A percentile compares a stretch with the other conserved stretches of the same genome.
Evolutionary conservation across 2,329 filamentous ascomycete genomes (phyloP).

Genomic region (Pseudocercospora fijiensis): DNA sequence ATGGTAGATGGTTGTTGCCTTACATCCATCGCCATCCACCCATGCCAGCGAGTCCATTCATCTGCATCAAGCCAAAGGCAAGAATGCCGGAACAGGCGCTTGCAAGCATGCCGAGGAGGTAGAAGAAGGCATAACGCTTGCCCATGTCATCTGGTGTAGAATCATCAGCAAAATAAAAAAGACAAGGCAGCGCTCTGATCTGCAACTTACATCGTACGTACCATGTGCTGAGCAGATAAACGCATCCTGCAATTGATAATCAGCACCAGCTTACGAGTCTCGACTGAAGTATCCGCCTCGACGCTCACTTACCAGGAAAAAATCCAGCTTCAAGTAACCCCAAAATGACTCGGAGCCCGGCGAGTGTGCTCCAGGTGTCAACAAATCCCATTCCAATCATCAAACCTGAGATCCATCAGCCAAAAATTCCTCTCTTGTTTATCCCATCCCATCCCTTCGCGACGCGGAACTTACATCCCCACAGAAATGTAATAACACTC

Average conservation of each 20-base stretch:
- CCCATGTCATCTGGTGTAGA: constrained; percentile 29
- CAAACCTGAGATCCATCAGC: constrained; percentile 28
- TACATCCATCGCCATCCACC: constrained; percentile 46
- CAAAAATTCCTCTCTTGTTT: not conserved
- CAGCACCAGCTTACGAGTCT: not conserved
- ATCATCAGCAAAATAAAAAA: not conserved
- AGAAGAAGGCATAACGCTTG: constrained; percentile 46
- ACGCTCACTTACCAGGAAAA: constrained; percentile 15
- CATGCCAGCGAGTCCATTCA: constrained; percentile 50
- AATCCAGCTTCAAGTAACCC: constrained; percentile 64
- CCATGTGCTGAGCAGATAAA: constrained; percentile 32
- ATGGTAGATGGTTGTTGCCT: not conserved
- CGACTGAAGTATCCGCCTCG: not conserved
- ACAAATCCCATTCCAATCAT: constrained; percentile 66
- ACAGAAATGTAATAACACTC: constrained; percentile 45
- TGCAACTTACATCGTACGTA: constrained; percentile 21
- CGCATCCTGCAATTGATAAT: constrained; percentile 15
- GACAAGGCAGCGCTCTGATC: not conserved
- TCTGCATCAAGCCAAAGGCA: constrained; percentile 32
- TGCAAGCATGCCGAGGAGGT: constrained; percentile 48
- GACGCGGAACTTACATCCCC: constrained; percentile 46
- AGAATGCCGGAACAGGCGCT: constrained; percentile 47
- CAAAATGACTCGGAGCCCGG: constrained; percentile 57
- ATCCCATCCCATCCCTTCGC: not conserved
- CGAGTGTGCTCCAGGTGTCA: constrained; percentile 50